phyloP scores from a whole-genome alignment of 345 rosid species.

The Bruguiera gymnorhiza region DNA sequence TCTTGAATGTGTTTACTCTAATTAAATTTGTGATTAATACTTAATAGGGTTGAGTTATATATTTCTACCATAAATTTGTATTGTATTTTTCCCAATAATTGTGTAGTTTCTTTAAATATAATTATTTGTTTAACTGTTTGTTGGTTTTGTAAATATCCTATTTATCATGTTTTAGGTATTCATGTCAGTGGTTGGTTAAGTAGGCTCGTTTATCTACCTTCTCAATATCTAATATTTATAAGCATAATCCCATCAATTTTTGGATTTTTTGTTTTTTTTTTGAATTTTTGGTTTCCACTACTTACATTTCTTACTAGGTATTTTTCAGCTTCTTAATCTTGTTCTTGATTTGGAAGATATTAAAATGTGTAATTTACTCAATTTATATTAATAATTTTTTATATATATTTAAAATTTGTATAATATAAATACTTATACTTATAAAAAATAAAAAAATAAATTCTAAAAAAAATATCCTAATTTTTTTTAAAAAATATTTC shows the following conservation, averaged over 20 bases:
- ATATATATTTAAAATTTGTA: no score
- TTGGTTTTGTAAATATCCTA: slow-evolving; percentile 3
- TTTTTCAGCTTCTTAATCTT: slow-evolving; percentile 15
- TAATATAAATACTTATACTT: no score
- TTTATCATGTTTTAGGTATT: background rate
- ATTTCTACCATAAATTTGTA: background rate
- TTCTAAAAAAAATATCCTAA: no score
- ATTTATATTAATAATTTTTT: no score
- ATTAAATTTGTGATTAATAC: background rate
- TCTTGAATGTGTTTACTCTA: background rate
- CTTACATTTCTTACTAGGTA: background rate
- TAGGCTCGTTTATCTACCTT: slow-evolving; percentile 24
- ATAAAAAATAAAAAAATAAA: no score
- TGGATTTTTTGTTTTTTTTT: background rate
- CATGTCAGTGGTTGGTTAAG: slow-evolving; percentile 20
- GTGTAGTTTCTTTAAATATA: background rate
- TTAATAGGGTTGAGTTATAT: background rate
- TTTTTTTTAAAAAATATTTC: no score
- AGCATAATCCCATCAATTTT: background rate
- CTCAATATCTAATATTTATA: slow-evolving; percentile 10
- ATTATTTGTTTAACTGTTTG: background rate
- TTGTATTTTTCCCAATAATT: background rate
- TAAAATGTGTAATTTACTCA: background rate
- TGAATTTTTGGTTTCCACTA: background rate
- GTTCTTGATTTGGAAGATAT: background rate